Conservation (phyloP, 2,329 filamentous ascomycete species). For the Dactylellina leptospora region DNA sequence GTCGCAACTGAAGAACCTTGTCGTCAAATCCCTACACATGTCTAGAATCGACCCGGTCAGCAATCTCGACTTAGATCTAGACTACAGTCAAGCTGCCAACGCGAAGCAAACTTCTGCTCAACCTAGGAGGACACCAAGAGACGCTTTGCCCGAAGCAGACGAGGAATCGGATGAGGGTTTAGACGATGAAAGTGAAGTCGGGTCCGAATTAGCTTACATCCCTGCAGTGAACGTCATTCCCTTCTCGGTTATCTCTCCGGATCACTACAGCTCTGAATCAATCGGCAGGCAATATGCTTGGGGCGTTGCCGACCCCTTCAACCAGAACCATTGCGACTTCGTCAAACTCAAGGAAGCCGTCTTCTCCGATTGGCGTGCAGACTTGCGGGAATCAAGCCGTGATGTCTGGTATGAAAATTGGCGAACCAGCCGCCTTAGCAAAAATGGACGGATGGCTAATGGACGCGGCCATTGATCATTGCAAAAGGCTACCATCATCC, state of each 20-base stretch:
- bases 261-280: conserved; percentile 78
- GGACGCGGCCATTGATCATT: conserved; percentile 26
- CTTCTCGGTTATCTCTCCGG: conserved; percentile 91
- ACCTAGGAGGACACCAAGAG: conserved; percentile 53
- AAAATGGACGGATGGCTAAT: conserved; percentile 25
- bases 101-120: conserved; percentile 64
- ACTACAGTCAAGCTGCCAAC: conserved; percentile 63
- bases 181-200: conserved; percentile 55
- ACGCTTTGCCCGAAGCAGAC: conserved; percentile 58
- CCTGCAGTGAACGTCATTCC: conserved; percentile 74
- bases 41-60: conserved; percentile 88
- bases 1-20: conserved; percentile 86
- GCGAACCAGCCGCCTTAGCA: conserved; percentile 67
- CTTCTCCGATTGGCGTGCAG: conserved; percentile 90
- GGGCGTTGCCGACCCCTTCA: conserved; percentile 95
- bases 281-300: conserved; percentile 91
- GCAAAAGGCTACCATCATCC: background rate
- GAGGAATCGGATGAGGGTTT: conserved; percentile 59
- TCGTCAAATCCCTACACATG: conserved; percentile 86
- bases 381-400: conserved; percentile 87
- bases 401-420: conserved; percentile 96
- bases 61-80: conserved; percentile 81
- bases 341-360: conserved; percentile 87
- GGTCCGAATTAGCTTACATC: conserved; percentile 57
- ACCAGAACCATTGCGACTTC: conserved; percentile 93